Evolutionary conservation across 2,329 filamentous ascomycete genomes (phyloP), one percentile per base, ranked within the genome.

Genomic region (Fusarium chaquense): DNA sequence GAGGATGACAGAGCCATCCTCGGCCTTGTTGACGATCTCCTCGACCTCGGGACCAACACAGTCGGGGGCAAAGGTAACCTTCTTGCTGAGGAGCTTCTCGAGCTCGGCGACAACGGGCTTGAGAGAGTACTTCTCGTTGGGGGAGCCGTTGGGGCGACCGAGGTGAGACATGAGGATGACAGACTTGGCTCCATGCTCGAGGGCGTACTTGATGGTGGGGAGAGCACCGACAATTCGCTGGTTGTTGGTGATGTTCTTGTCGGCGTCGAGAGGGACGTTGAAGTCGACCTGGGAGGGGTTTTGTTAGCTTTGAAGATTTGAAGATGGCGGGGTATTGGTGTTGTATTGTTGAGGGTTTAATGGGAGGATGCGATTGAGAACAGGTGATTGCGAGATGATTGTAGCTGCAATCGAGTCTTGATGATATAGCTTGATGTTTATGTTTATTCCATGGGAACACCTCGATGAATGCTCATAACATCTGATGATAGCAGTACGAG

Each of bases 131-230:
- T 99, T 98, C 74, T 89, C 82, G 85, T 97, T 97, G 79, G 84
- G 85, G 82, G 93, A 90, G 81, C 96, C 96, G 80, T 98, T 92
- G 71, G 96, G 96, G 56, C 96, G 95, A 78, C 96, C 96, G 69
- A 99, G 92, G 83, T 99, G 96, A 79, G 95, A 98, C 96, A 99
- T 99, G 80, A 99, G 89, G 78, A 98, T 84, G 66, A 99, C 94
- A 51, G 94, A 86, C 87, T 97, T 97, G 80, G 94, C 94, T 75
- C 93, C 93, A 81, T 97, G 84, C 74, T 97, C 93, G 77, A 96
- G 85, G 78, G 94, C 94, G 82, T 97, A 91, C 86, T 97, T 97
- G 87, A 98, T 97, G 77, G 94, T 97, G 77, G 94, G 94, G 71
- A 97, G 85, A 77, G 96, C 96, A 79, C 96, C 97, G 78, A 93